A percentile compares a stretch with the other conserved stretches of the same genome.
Conservation (phyloP, 805 yeast genomes). For the Yarrowia sp. region DNA sequence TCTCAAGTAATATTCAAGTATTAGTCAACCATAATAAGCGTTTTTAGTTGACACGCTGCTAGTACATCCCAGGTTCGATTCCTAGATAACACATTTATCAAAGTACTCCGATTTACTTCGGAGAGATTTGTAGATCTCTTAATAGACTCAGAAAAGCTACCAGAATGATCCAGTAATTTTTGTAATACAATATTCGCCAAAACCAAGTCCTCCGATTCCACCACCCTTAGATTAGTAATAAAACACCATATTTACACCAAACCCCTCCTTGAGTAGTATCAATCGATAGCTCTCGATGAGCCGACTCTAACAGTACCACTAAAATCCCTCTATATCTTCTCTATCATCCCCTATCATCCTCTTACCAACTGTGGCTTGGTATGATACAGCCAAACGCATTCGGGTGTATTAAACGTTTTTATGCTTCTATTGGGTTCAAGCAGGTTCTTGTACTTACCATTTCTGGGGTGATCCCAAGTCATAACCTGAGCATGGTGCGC, state of each 20-base stretch:
- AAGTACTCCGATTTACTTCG: too few relatives aligned
- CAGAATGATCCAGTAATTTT: too few relatives aligned
- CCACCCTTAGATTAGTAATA: too few relatives aligned
- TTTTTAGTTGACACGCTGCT: too few relatives aligned
- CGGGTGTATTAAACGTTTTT: neutral
- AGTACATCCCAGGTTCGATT: neutral
- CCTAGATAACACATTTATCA: neutral
- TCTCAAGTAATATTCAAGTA: too few relatives aligned
- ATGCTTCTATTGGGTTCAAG: constrained; percentile 20
- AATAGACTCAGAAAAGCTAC: too few relatives aligned
- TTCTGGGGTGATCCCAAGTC: neutral
- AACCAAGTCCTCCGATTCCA: too few relatives aligned
- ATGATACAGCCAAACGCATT: neutral
- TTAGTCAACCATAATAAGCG: too few relatives aligned
- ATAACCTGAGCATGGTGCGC: neutral
- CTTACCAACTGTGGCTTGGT: neutral
- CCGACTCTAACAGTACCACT: neutral
- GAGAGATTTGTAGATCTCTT: too few relatives aligned
- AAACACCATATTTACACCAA: neutral
- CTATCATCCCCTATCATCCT: neutral
- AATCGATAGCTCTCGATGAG: neutral
- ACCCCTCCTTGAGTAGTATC: neutral
- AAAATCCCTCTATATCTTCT: neutral
- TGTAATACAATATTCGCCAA: too few relatives aligned
- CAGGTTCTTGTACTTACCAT: neutral